Evolutionary conservation across 768 basidiomycete genomes (phyloP), one percentile per base, ranked within the genome.

Genomic region (Termitomyces sp.): DNA sequence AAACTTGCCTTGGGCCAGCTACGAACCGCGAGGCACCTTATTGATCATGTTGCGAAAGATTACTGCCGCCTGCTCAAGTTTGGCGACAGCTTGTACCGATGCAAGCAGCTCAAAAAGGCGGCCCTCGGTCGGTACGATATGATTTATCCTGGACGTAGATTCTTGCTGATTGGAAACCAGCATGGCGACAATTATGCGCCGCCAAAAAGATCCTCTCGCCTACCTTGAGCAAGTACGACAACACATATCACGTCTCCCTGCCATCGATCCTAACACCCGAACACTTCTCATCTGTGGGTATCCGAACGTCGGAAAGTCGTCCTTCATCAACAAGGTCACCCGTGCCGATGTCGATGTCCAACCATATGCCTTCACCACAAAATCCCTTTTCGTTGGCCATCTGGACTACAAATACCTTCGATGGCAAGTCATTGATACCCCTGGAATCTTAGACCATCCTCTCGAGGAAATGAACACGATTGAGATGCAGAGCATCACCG

Each of bases 391-490:
- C 70, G 92, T 99, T 67, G 97, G 97, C 1, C 97, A 99, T 75
- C 81, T 98, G 70, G 97, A 99, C 74, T 98, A 99, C 81, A 96
- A 95, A 69, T 99, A 99, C 77, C 82, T 99, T 65, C 87, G 97
- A 60, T 99, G 97, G 97, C 97, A 99, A 73, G 96, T 99, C 51
- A 98, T 99, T 67, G 97, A 99, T 80, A 99, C 97, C 40, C 97
- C 97, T 2, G 97, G 97, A 58, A 89, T 99, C 58, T 82, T 99
- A 64, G 97, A 99, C 71, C 97, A 98, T 72, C 95, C 96, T 2
- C 80, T 98, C 33, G 96, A 99, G 74, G 97, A 99, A 52, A 98
- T 99, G 97, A 98, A 98, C 80, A 98, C 95, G 59, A 99, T 99
- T 66, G 97, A 99, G 77, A 99, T 98, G 96, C 97, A 99, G 80